phyloP scores from a whole-genome alignment of 257 asterid genomes.

The Solanum lycopersicoides region DNA sequence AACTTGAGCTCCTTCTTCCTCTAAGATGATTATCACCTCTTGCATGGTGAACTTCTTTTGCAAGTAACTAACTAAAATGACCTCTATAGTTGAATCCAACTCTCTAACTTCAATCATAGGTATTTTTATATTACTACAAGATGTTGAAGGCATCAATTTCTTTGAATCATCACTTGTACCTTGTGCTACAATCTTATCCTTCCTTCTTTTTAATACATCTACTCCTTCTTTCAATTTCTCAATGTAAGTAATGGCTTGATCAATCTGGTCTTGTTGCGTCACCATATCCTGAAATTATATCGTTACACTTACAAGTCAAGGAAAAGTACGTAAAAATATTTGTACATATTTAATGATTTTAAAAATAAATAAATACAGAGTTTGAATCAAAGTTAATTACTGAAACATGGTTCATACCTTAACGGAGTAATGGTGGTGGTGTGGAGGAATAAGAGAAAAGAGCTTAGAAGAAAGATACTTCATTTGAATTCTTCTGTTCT shows the following conservation, averaged over 20 bases:
- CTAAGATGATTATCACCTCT: slow-evolving; percentile 15
- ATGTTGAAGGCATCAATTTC: neutral
- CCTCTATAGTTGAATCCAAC: slow-evolving; percentile 23
- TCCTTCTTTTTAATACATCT: slow-evolving; percentile 16
- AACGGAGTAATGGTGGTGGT: neutral
- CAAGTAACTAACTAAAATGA: slow-evolving; percentile 17
- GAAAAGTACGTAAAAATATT: neutral
- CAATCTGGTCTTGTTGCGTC: slow-evolving; percentile 27
- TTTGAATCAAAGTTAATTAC: neutral
- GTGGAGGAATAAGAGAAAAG: slow-evolving; percentile 12
- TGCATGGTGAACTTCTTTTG: slow-evolving; percentile 7
- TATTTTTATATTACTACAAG: neutral
- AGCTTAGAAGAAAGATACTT: slow-evolving; percentile 7
- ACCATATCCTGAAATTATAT: slow-evolving; percentile 18
- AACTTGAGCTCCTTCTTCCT: slow-evolving; percentile 38
- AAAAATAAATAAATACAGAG: neutral
- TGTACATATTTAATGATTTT: neutral
- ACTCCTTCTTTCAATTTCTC: slow-evolving; percentile 12
- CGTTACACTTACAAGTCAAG: neutral
- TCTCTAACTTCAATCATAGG: slow-evolving; percentile 22
- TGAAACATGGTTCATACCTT: neutral
- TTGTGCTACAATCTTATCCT: neutral
- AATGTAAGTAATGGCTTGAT: slow-evolving; percentile 22
- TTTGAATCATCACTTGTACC: neutral
- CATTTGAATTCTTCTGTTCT: slow-evolving; percentile 16